Conservation (phyloP, 345 rosid species). For the Ceriops tagal region DNA sequence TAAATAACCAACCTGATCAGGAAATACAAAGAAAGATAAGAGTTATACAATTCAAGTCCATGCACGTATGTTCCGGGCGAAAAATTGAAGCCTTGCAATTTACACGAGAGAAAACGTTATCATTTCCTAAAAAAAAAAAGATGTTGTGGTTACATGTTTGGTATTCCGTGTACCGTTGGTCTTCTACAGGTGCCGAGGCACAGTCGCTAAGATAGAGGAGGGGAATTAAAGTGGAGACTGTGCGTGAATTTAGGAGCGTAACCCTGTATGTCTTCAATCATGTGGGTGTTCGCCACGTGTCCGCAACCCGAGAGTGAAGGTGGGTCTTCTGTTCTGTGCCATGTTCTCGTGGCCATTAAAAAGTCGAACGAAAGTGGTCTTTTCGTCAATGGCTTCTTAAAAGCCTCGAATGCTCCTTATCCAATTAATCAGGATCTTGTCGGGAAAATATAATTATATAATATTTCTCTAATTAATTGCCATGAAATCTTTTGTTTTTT, state of each 20-base stretch:
- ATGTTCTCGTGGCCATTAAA: constrained; percentile 11
- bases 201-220: constrained; percentile 3
- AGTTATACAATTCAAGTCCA: no score
- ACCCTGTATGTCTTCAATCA: not conserved
- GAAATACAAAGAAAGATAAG: no score
- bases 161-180: constrained; percentile 26
- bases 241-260: constrained; percentile 21
- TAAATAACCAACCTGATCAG: constrained; percentile 11
- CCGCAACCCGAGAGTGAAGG: constrained; percentile 21
- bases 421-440: no score
- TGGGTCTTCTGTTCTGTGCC: constrained; percentile 10
- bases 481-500: no score
- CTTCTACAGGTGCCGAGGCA: constrained; percentile 4
- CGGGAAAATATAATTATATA: no score
- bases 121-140: not conserved
- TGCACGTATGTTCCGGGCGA: no score
- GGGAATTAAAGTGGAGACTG: constrained; percentile 6
- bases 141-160: not conserved
- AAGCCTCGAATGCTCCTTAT: no score
- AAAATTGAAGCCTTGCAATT: no score
- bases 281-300: constrained; percentile 34
- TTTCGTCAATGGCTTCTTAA: not conserved
- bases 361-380: constrained; percentile 1
- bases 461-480: no score
- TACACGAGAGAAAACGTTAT: not conserved